Conservation (phyloP, 257 asterid species). For the Lycium ferocissimum region DNA sequence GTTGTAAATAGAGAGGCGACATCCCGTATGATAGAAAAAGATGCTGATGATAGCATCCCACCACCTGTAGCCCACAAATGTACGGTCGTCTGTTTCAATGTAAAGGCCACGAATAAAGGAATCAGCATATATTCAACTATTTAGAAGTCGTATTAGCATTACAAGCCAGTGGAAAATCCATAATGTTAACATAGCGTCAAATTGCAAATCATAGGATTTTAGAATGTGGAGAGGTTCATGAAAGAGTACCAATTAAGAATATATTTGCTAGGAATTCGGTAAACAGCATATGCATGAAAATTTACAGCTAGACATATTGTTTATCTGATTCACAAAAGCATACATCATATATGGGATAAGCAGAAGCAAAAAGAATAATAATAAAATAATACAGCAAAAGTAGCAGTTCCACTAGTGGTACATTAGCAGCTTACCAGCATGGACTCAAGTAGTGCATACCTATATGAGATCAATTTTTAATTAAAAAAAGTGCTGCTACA, state of each 20-base stretch:
- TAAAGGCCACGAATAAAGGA: conserved; percentile 26
- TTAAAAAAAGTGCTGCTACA: not conserved
- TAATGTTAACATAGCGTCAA: conserved; percentile 1
- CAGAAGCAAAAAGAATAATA: not conserved
- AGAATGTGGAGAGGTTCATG: conserved; percentile 16
- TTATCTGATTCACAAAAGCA: conserved; percentile 29
- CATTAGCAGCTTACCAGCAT: not conserved
- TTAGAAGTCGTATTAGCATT: conserved; percentile 5
- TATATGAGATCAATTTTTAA: not conserved
- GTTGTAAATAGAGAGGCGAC: conserved; percentile 59
- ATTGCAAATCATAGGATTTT: conserved; percentile 15
- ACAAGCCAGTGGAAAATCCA: conserved; percentile 1
- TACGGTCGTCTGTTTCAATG: conserved; percentile 68
- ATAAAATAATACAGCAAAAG: conserved; percentile 8
- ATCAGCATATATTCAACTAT: conserved; percentile 8
- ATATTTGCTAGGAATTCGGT: not conserved
- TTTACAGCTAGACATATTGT: not conserved
- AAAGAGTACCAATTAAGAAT: not conserved
- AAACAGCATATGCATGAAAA: conserved; percentile 22
- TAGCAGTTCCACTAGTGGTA: not conserved
- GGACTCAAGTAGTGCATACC: not conserved
- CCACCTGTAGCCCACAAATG: conserved; percentile 91
- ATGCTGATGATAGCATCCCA: conserved; percentile 64
- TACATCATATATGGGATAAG: not conserved
- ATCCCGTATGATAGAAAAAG: conserved; percentile 67